Evolutionary conservation across 164 flowering plant species (phyloP), one percentile per base, ranked within the genome.

Genomic region (Sextonia rubra): DNA sequence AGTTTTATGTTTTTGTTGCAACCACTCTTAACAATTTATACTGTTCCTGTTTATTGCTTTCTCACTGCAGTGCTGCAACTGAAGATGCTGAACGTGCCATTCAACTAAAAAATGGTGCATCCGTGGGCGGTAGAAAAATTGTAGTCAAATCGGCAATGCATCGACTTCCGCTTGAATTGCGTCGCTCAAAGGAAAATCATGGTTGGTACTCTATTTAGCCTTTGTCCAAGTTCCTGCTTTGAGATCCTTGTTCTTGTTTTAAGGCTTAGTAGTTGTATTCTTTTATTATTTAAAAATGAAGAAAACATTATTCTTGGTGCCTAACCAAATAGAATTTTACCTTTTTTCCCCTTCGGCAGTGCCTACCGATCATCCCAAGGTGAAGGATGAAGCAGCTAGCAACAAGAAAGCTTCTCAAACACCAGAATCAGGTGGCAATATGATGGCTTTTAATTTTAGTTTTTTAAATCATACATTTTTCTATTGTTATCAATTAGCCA

Each of bases 1-100:
- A 22, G 12, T 17, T 23, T 12, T 23, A n/a, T 20, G 23, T 37
- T 17, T 17, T 4, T 11, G 2, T 0, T 48, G 29, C 23, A 60
- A 47, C 25, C 27, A 47, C 7, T 20, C 26, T 24, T 37, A 37
- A 12, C 7, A 32, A 22, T 37, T 52, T 47, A 23, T 23, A 66
- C 26, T 73, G 22, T 25, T 55, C 6, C 17, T 52, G 1, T 64
- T 25, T 25, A 24, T 47, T 37, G 22, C 47, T 22, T 20, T 37
- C 47, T 52, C 49, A 12, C 64, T 82, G 29, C 73, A 94, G 98
- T 85, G 98, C 94, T 66, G 83, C 80, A 47, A 71, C 79, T 7
- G 96, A 89, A 74, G 98, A 95, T 86, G 97, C 94, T 27, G 80
- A 83, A 61, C 91, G 90, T 68, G 89, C 98, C 22, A 84, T 92